Evolutionary conservation across 768 basidiomycete genomes (phyloP).

Genomic region (Rhodotorula babjevae): DNA sequence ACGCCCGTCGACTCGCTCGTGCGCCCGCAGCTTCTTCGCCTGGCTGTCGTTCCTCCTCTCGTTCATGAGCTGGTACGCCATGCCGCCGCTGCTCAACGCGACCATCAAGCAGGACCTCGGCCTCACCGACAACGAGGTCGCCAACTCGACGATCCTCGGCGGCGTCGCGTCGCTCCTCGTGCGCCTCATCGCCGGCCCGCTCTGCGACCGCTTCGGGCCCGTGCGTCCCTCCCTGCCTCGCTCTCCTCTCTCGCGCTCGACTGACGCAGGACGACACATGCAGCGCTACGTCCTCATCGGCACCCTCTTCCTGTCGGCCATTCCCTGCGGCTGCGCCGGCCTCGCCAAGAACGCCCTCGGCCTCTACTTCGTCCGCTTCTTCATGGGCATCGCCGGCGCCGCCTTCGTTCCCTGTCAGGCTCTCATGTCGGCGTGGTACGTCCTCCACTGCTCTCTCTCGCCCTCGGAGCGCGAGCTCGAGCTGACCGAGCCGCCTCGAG

Average conservation of each 20-base stretch:
- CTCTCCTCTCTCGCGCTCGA: background rate
- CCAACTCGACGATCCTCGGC: constrained; percentile 46
- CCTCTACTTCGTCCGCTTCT: constrained; percentile 55
- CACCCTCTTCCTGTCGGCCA: constrained; percentile 56
- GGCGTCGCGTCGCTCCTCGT: constrained; percentile 48
- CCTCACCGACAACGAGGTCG: background rate
- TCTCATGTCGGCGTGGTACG: constrained; percentile 57
- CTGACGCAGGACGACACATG: background rate
- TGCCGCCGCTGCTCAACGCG: constrained; percentile 56
- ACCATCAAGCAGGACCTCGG: constrained; percentile 27
- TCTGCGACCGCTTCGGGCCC: constrained; percentile 53
- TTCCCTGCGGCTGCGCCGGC: constrained; percentile 60
- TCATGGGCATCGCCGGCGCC: constrained; percentile 59
- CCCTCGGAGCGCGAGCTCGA: background rate
- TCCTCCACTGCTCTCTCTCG: too few relatives aligned
- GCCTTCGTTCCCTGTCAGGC: constrained; percentile 61
- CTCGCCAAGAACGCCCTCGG: constrained; percentile 50
- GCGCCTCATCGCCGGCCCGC: constrained; percentile 55
- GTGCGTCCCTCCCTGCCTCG: background rate
- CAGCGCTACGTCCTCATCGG: constrained; percentile 54
- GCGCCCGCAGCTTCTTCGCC: constrained; percentile 18
- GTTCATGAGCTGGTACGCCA: constrained; percentile 56
- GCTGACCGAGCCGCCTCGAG: background rate
- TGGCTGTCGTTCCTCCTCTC: constrained; percentile 34
- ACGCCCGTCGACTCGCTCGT: background rate